phyloP scores from a whole-genome alignment of 495 filamentous ascomycete species.

The Pyrenopolyporus hunteri region DNA sequence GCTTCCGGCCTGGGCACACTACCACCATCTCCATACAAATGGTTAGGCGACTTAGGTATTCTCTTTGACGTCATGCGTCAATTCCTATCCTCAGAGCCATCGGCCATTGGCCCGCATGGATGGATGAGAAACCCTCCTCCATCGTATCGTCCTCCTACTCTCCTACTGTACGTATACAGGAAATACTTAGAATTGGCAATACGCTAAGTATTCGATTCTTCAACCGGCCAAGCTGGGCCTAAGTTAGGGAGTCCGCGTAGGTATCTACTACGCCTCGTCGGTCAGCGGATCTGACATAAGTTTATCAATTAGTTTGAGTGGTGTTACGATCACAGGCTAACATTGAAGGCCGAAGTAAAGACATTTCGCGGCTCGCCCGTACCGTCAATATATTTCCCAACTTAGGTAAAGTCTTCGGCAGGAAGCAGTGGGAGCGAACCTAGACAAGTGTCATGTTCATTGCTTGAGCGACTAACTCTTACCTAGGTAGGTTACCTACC shows the following conservation, averaged over 20 bases:
- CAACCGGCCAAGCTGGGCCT: background rate
- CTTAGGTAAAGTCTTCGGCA: background rate
- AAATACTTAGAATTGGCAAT: background rate
- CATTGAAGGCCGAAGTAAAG: background rate
- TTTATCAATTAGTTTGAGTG: background rate
- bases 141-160: too few species aligned
- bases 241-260: background rate
- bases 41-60: background rate
- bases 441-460: background rate
- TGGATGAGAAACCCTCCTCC: too few species aligned
- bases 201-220: background rate
- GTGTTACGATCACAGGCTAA: background rate
- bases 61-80: slow-evolving; percentile 29
- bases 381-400: background rate
- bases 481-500: background rate
- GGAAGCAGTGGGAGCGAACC: background rate
- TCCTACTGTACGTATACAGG: too few species aligned
- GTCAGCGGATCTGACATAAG: slow-evolving; percentile 35
- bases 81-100: slow-evolving; percentile 6
- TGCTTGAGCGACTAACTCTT: background rate
- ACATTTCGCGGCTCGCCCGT: background rate
- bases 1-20: background rate
- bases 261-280: background rate
- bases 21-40: background rate
- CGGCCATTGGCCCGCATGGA: background rate